Evolutionary conservation across 768 basidiomycete genomes (phyloP), one percentile per base, ranked within the genome.

Genomic region (Russula foetens): DNA sequence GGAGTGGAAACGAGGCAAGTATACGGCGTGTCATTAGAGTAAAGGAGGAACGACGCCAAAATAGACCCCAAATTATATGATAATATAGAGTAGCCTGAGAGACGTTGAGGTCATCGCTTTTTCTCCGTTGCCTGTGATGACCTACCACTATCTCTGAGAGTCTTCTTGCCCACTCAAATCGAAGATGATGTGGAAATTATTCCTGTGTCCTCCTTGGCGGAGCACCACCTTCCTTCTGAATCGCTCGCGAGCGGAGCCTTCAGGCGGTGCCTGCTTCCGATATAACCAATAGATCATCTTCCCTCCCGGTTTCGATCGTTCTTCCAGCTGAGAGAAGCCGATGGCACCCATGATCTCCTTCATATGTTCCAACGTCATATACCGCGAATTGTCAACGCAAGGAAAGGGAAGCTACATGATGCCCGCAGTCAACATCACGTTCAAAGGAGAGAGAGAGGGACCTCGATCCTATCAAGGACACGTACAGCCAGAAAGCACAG

Each of bases 1-100:
- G 83, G 82, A 52, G 73, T 88, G 23, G 97, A 99, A 78, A 96
- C 92, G 7, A 89, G 93, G 53, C 95, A 98, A 71, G 96, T 98
- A 3, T 99, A 90, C 66, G 97, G 97, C 33, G 80, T 99, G 62
- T 82, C 82, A 61, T 77, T 99, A 44, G 92, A 92, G 71, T 97
- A 99, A 73, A 83, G 81, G 63, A 78, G 96, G 67, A 99, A 99
- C 73, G 84, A 96, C 68, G 81, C 82, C 68, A 92, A 90, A 75
- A 91, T 99, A 66, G 84, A 92, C 66, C 75, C 82, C 7, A 75
- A 79, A 46, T 76, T 94, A 53, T 98, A 98, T 76, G 73, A 80
- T 64, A 97, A 96, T 74, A 74, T 96, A 88, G 73, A 92, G 90
- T 76, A n/a, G n/a, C n/a, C n/a, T n/a, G n/a, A 93, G 88, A 74